Percentiles rank a stretch among this genome's conserved stretches.
Evolutionary conservation across 371 early-diverging fungal species (phyloP).

Genomic region (Actinomortierella ambigua): DNA sequence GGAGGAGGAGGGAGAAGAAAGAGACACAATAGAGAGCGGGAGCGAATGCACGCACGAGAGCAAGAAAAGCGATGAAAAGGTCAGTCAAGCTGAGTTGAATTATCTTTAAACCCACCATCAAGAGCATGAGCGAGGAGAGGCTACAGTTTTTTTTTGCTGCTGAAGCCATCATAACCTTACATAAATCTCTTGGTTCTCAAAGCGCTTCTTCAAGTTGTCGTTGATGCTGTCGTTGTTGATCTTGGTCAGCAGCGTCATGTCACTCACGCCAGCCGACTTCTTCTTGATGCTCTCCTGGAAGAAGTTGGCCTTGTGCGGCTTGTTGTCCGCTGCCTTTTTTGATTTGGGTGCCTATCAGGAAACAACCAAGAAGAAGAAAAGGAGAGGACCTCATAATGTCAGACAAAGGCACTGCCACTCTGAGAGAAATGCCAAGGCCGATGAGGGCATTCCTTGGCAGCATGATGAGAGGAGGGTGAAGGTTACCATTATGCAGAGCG

Average conservation of each 20-base stretch:
- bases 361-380: neutral
- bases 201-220: constrained; percentile 84
- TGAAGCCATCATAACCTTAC: constrained; percentile 57
- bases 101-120: too few species aligned
- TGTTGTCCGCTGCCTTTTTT: constrained; percentile 25
- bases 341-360: constrained; percentile 33
- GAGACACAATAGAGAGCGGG: neutral
- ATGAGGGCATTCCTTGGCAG: too few species aligned
- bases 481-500: too few species aligned
- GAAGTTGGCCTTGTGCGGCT: constrained; percentile 80
- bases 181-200: constrained; percentile 84
- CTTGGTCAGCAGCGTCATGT: constrained; percentile 88
- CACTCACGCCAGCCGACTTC: constrained; percentile 86
- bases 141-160: too few species aligned
- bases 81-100: too few species aligned
- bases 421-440: too few species aligned
- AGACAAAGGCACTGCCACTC: too few species aligned
- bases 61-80: too few species aligned
- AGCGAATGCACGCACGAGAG: too few species aligned
- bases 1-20: neutral
- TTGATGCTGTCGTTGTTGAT: constrained; percentile 87
- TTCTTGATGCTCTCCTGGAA: constrained; percentile 77
- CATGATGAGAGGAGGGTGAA: too few species aligned
- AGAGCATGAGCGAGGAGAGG: too few species aligned
- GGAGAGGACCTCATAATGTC: too few species aligned